Conservation (phyloP, 176 grass and related monocot species). For the Aegilops bicornis region DNA sequence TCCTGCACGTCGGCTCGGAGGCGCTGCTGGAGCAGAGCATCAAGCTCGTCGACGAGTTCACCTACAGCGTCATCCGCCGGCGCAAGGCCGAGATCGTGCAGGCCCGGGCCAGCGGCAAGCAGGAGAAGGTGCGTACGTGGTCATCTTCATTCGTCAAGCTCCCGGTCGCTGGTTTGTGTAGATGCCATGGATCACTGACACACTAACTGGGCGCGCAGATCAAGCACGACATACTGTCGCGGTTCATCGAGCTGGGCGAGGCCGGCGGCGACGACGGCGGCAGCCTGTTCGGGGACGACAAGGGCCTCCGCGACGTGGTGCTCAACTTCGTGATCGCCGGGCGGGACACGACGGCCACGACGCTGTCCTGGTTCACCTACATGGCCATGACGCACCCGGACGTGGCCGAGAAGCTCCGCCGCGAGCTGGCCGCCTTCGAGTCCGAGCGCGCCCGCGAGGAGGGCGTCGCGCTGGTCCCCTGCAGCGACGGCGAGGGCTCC, state of each 20-base stretch:
- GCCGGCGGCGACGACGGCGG: conserved; percentile 24
- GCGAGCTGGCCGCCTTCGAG: conserved; percentile 74
- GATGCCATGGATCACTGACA: background rate
- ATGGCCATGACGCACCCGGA: conserved; percentile 70
- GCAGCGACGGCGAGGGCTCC: background rate
- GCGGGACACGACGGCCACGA: conserved; percentile 86
- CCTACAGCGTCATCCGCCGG: conserved; percentile 70
- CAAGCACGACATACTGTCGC: conserved; percentile 92
- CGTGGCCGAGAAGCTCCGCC: conserved; percentile 68
- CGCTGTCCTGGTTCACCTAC: conserved; percentile 93
- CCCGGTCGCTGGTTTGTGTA: background rate
- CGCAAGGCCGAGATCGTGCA: conserved; percentile 78
- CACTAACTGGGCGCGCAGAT: conserved; percentile 15
- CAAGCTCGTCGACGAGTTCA: conserved; percentile 84
- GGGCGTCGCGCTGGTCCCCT: conserved; percentile 38
- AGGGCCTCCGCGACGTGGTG: conserved; percentile 87
- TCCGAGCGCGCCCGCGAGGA: conserved; percentile 66
- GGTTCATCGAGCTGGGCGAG: conserved; percentile 91
- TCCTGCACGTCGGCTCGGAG: conserved; percentile 67
- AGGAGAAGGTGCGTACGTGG: conserved; percentile 32
- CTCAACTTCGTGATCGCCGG: conserved; percentile 97
- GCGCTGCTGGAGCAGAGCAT: conserved; percentile 88
- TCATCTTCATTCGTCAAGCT: background rate
- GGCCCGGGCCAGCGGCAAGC: conserved; percentile 48
- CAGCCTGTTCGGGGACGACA: conserved; percentile 61